phyloP scores from a whole-genome alignment of 1,284 basidiomycete genomes.

The Malassezia obtusa region DNA sequence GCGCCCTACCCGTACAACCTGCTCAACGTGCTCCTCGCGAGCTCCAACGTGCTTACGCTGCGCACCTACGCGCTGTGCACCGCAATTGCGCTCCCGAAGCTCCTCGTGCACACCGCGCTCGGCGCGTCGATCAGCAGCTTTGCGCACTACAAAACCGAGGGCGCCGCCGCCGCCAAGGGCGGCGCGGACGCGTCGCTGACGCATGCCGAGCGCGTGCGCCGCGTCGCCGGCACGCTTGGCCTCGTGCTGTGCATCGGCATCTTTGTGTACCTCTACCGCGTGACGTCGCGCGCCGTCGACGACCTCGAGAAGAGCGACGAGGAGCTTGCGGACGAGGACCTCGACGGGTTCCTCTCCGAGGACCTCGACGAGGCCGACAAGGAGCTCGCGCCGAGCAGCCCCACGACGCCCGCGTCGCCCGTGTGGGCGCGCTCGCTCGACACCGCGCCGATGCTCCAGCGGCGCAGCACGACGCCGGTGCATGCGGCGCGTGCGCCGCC shows the following conservation, averaged over 20 bases:
- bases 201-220: constrained; percentile 54
- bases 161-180: neutral
- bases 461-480: neutral
- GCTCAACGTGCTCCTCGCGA: constrained; percentile 77
- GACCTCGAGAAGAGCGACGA: constrained; percentile 53
- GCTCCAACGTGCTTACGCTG: constrained; percentile 69
- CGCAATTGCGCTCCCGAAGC: constrained; percentile 69
- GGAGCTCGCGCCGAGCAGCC: neutral
- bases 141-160: constrained; percentile 55
- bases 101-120: constrained; percentile 72
- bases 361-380: neutral
- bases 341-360: constrained; percentile 3
- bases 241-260: constrained; percentile 64
- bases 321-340: constrained; percentile 15
- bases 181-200: neutral
- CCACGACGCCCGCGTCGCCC: neutral
- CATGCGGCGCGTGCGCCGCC: neutral
- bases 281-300: constrained; percentile 70
- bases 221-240: constrained; percentile 61
- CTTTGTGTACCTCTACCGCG: constrained; percentile 66
- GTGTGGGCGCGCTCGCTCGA: neutral
- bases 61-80: constrained; percentile 69
- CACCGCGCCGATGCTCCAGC: neutral
- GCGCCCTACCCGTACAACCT: constrained; percentile 61
- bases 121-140: constrained; percentile 74